A percentile compares a stretch with the other conserved stretches of the same genome.
Conservation (phyloP, 2,329 filamentous ascomycete species). For the Helotiales sp. region DNA sequence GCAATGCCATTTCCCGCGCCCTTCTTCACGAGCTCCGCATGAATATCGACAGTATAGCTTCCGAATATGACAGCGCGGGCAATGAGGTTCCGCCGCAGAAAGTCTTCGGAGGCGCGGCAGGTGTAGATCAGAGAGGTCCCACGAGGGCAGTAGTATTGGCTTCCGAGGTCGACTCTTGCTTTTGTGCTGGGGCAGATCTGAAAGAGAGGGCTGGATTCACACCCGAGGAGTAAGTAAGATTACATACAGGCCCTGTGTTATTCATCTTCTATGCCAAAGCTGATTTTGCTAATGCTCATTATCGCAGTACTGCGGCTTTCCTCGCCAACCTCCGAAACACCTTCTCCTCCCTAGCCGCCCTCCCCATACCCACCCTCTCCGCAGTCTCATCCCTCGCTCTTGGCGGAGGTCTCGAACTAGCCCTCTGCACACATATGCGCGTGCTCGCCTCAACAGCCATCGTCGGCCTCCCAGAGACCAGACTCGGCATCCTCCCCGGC, state of each 20-base stretch:
- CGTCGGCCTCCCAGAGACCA: slow-evolving; percentile 86
- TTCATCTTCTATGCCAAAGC: not conserved
- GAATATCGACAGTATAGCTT: slow-evolving; percentile 71
- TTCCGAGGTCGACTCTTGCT: slow-evolving; percentile 81
- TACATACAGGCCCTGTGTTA: no score
- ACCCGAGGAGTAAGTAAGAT: slow-evolving; percentile 72
- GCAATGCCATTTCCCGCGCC: slow-evolving; percentile 86
- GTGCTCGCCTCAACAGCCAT: slow-evolving; percentile 77
- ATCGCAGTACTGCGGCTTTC: slow-evolving; percentile 72
- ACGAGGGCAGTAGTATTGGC: slow-evolving; percentile 83
- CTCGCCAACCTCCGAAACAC: slow-evolving; percentile 74
- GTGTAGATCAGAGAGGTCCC: slow-evolving; percentile 48
- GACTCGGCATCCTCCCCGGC: slow-evolving; percentile 90
- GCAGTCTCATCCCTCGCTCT: slow-evolving; percentile 84
- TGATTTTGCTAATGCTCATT: not conserved
- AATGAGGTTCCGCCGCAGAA: slow-evolving; percentile 46
- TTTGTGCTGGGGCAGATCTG: slow-evolving; percentile 92
- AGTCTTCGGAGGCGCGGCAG: slow-evolving; percentile 47
- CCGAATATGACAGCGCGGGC: slow-evolving; percentile 56
- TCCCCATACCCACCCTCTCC: slow-evolving; percentile 87
- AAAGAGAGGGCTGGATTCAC: slow-evolving; percentile 83
- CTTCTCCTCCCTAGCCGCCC: slow-evolving; percentile 68
- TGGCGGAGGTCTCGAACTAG: slow-evolving; percentile 91
- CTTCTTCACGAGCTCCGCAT: slow-evolving; percentile 71
- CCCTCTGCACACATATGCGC: slow-evolving; percentile 84